Percentiles rank a stretch among this genome's conserved stretches.
phyloP scores from a whole-genome alignment of 495 filamentous ascomycete species.

The Letharia columbiana region DNA sequence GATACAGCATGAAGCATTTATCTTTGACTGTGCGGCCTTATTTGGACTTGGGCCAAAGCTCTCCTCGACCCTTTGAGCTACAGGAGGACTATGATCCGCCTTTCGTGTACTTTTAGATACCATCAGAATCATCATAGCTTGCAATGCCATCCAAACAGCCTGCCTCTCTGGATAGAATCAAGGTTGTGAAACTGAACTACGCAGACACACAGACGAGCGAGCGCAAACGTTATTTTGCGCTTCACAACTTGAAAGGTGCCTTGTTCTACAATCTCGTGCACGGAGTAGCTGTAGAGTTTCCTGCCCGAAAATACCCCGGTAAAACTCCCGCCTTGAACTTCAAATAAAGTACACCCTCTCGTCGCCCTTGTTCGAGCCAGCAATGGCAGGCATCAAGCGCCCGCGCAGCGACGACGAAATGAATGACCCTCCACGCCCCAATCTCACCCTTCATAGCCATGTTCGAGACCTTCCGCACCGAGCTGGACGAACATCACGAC shows the following conservation, averaged over 20 bases:
- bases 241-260: no score
- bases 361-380: not conserved
- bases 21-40: not conserved
- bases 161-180: not conserved
- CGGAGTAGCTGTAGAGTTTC: no score
- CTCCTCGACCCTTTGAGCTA: not conserved
- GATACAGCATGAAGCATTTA: not conserved
- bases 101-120: not conserved
- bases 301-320: no score
- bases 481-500: conserved; percentile 92
- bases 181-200: not conserved
- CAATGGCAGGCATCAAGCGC: conserved; percentile 45
- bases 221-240: no score
- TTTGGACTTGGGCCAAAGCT: not conserved
- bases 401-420: conserved; percentile 26
- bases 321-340: no score
- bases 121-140: not conserved
- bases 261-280: no score
- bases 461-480: conserved; percentile 75
- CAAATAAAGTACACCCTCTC: not conserved
- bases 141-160: not conserved
- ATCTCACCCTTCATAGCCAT: conserved; percentile 49
- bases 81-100: not conserved
- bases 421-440: conserved; percentile 12
- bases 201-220: no score